Base-by-base conservation (phyloP, 2,329 filamentous ascomycete genomes). In the Fusarium sp. region DNA sequence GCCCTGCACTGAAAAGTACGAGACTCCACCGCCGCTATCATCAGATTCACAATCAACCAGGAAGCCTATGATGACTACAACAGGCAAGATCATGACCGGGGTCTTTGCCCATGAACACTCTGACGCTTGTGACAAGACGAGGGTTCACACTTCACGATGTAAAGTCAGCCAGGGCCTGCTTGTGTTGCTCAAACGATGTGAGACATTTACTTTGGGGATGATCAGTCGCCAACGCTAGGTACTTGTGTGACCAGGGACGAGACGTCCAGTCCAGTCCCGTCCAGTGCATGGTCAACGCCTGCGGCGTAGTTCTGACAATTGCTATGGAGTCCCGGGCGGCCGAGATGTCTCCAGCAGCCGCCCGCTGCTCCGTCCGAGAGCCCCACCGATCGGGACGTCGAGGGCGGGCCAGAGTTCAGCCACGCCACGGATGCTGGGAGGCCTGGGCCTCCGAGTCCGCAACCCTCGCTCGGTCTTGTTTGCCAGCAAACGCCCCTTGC, bases 371-470 rank as follows among this genome's bases (percentile, higher is more conserved):
- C 77, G 77, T 68, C 77, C 76, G 68, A 78, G 43, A 63, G 71
- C 71, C 66, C 77, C 77, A 74, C 77, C 77, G 77, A 77, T 79
- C 77, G 77, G 77, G 71, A 76, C 70, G 70, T 65, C 62, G 64
- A 77, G 65, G 73, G 76, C 74, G 76, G 77, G 69, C 65, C 71
- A 79, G 67, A 75, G 76, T 79, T 79, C 77, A 79, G 77, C 76
- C 77, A 78, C 66, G 56, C 70, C 70, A 72, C 67, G 66, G 64
- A 63, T 70, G 62, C 68, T 59, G 67, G 48, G 63, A 72, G 52
- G 68, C 67, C 74, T 68, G 56, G 74, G 68, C 70, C 69, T 69
- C 74, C 70, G 71, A 71, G 70, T 74, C 76, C 72, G 71, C 62
- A 67, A 57, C 54, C 48, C 27, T 43, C 32, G 57, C 50, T 70